These are phyloP conservation scores for Diaporthe eres DNA, from an alignment of 2,329 filamentous ascomycete genomes.

Conservation along the genomic window DNA sequence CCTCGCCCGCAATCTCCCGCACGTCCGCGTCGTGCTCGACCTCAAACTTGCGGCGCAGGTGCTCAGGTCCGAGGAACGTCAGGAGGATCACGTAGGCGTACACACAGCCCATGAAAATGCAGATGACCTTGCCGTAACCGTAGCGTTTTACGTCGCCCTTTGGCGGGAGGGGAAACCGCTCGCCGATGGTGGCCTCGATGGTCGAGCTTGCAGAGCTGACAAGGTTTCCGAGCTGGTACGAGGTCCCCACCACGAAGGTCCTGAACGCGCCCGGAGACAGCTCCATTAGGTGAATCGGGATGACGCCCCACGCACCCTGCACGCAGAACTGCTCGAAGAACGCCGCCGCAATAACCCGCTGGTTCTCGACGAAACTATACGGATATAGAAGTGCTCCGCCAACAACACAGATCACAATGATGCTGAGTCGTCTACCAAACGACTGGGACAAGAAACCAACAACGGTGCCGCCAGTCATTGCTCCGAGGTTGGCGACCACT, in stretches of 20 bases:
- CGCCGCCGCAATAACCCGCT: constrained; percentile 80
- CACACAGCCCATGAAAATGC: constrained; percentile 91
- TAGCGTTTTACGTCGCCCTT: constrained; percentile 68
- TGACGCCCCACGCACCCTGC: constrained; percentile 82
- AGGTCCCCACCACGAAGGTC: constrained; percentile 81
- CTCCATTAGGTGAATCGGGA: constrained; percentile 86
- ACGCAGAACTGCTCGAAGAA: constrained; percentile 89
- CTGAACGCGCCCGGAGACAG: constrained; percentile 79
- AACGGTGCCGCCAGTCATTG: constrained; percentile 76
- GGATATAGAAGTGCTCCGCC: constrained; percentile 87
- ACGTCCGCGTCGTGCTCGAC: constrained; percentile 63
- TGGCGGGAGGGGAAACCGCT: constrained; percentile 78
- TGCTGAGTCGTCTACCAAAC: constrained; percentile 77
- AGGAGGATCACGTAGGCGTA: constrained; percentile 74
- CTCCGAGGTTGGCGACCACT: constrained; percentile 80
- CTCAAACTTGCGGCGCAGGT: constrained; percentile 66
- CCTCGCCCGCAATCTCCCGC: constrained; percentile 60
- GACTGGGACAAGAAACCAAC: constrained; percentile 79
- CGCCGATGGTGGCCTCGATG: constrained; percentile 82
- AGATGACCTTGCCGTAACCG: constrained; percentile 87
- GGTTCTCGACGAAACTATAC: constrained; percentile 77
- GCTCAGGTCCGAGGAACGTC: constrained; percentile 74
- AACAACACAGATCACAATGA: constrained; percentile 73
- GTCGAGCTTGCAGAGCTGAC: constrained; percentile 78
- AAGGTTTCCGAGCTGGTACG: constrained; percentile 85